These are phyloP conservation scores for Pseudophaeomoniella oleicola DNA, from an alignment of 2,329 filamentous ascomycete genomes.

Conservation along the genomic window DNA sequence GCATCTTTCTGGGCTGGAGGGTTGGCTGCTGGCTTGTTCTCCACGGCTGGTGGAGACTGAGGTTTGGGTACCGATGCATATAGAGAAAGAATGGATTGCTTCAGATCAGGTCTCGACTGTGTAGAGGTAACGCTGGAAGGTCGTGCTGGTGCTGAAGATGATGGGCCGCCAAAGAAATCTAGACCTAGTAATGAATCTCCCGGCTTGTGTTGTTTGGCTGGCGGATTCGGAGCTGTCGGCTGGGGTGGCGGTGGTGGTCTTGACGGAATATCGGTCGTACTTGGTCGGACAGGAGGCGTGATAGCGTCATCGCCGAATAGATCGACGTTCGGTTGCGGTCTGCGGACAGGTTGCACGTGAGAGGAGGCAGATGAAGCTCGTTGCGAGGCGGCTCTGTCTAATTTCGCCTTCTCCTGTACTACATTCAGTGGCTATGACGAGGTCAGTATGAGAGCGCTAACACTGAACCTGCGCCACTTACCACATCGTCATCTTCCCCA, in stretches of 20 bases:
- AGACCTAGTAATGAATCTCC: constrained; percentile 79
- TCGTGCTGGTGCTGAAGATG: constrained; percentile 53
- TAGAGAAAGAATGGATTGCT: constrained; percentile 91
- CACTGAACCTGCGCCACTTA: constrained; percentile 39
- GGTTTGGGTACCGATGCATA: constrained; percentile 75
- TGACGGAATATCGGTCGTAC: constrained; percentile 53
- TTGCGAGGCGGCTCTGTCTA: constrained; percentile 44
- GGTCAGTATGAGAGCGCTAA: not conserved
- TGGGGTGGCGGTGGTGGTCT: constrained; percentile 46
- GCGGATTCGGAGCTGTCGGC: constrained; percentile 46
- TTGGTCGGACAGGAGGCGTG: constrained; percentile 51
- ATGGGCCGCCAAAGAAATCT: constrained; percentile 71
- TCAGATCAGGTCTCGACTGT: constrained; percentile 78
- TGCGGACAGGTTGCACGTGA: constrained; percentile 31
- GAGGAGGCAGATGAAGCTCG: constrained; percentile 25
- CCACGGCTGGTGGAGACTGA: constrained; percentile 38
- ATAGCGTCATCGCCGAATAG: constrained; percentile 63
- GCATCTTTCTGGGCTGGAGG: constrained; percentile 31
- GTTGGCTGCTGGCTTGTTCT: constrained; percentile 29
- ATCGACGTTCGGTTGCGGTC: constrained; percentile 47
- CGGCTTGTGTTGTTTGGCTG: constrained; percentile 49
- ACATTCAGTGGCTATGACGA: constrained; percentile 43
- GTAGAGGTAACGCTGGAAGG: constrained; percentile 67
- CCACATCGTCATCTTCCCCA: constrained; percentile 71
- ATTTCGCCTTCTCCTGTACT: constrained; percentile 57